Evolutionary conservation across 2,329 filamentous ascomycete genomes (phyloP), one percentile per base, ranked within the genome.

Genomic region (Gaeumannomyces sp.): DNA sequence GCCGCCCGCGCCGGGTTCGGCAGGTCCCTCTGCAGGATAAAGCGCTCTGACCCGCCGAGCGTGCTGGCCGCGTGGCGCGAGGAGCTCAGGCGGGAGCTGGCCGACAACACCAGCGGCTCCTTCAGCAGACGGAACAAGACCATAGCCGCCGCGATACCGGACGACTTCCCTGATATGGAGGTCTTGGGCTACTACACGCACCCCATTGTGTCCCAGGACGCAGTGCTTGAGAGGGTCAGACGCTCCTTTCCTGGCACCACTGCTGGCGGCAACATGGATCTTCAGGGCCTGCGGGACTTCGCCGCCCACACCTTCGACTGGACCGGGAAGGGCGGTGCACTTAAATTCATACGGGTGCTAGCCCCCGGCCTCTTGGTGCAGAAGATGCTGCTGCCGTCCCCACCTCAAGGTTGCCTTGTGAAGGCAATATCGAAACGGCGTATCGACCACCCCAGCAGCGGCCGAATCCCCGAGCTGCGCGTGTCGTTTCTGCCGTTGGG

Each of bases 1-100:
- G 96, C 95, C 64, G 93, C 93, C 45, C 86, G 86, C 71, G 95
- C 92, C 63, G 93, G 93, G 0, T 98, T 94, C 75, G 95, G 94
- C 2, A 85, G 82, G 65, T 85, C 89, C 50, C 78, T 98, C 4
- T 94, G 90, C 73, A 80, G 78, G 2, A 76, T 95, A 33, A 83
- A 85, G 65, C 80, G 77, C 45, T 81, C 83, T 6, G 88, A 93
- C 69, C 29, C 59, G 28, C 76, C 76, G 2, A 77, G 76, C 1
- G 89, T 83, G 3, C 78, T 96, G 60, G 77, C 77, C 1, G 79
- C 80, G 28, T 98, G 94, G 95, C 88, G 88, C 69, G 82, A 89
- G 13, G 80, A 84, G 57, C 77, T 99, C 11, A 79, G 85, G 57
- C 87, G 90, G 66, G 92, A 98, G 74, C 79, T 99, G 29, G 82